phyloP scores from a whole-genome alignment of 2,329 filamentous ascomycete species.

The Alternaria solani region DNA sequence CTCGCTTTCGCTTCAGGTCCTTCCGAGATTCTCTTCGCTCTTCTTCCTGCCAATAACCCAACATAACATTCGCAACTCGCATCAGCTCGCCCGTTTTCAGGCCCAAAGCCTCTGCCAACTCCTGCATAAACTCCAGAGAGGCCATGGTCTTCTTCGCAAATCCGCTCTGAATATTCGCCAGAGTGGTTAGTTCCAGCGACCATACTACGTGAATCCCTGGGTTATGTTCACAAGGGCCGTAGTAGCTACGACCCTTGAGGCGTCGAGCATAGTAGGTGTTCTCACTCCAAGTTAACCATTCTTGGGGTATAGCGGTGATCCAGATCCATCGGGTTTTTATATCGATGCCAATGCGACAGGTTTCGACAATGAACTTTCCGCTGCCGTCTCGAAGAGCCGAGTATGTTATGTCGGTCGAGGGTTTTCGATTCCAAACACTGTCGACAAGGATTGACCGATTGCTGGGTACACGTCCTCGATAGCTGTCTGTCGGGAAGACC shows the following conservation, averaged over 20 bases:
- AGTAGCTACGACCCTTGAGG: not conserved
- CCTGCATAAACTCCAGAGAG: not conserved
- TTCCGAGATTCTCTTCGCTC: not conserved
- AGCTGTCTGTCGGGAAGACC: not conserved
- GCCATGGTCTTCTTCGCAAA: not conserved
- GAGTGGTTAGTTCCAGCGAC: not conserved
- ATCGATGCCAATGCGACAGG: not conserved
- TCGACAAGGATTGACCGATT: not conserved
- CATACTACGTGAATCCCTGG: not conserved
- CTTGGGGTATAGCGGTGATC: not conserved
- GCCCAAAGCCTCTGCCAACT: not conserved
- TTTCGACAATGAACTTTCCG: conserved; percentile 1
- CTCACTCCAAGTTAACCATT: not conserved
- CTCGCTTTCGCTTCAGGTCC: not conserved
- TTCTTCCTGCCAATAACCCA: not conserved
- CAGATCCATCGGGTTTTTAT: not conserved
- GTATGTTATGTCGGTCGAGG: not conserved
- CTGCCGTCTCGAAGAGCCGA: not conserved
- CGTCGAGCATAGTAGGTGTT: not conserved
- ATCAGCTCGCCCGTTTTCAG: not conserved
- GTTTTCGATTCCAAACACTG: not conserved
- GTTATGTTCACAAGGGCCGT: not conserved
- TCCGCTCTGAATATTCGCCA: not conserved
- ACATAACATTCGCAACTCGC: not conserved
- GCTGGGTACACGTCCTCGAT: not conserved